phyloP scores from a whole-genome alignment of 2,329 filamentous ascomycete genomes.

The Pleochaeta shiraiana region DNA sequence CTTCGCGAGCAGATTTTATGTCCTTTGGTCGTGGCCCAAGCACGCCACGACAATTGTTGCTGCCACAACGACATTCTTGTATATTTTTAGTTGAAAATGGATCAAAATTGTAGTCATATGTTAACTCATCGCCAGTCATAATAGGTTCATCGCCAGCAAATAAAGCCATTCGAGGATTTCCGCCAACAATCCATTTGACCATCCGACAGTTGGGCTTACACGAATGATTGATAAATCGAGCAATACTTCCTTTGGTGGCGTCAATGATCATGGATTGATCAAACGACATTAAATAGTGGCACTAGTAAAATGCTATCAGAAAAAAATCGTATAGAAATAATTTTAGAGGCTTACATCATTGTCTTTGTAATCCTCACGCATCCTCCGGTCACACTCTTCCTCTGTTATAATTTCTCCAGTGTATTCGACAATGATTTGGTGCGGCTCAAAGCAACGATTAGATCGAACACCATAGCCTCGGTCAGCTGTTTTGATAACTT shows the following conservation, averaged over 20 bases:
- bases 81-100: conserved; percentile 48
- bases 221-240: conserved; percentile 94
- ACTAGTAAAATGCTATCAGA: conserved; percentile 28
- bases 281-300: conserved; percentile 97
- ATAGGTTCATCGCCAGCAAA: conserved; percentile 83
- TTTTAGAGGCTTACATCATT: conserved; percentile 48
- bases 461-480: conserved; percentile 82
- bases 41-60: conserved; percentile 39
- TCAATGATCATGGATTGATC: conserved; percentile 98
- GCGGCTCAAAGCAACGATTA: conserved; percentile 66
- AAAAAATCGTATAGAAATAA: conserved; percentile 6
- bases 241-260: conserved; percentile 85
- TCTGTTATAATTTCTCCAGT: conserved; percentile 96
- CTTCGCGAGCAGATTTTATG: conserved; percentile 27
- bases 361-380: conserved; percentile 85
- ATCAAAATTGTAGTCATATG: conserved; percentile 71
- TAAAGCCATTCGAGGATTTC: conserved; percentile 86
- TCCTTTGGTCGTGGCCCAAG: conserved; percentile 39
- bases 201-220: conserved; percentile 93
- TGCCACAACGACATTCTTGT: conserved; percentile 41
- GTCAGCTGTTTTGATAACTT: conserved; percentile 78
- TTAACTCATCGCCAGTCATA: conserved; percentile 87
- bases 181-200: conserved; percentile 93
- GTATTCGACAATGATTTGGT: conserved; percentile 97
- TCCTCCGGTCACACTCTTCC: conserved; percentile 75